Evolutionary conservation across 805 yeast genomes (phyloP).

Genomic region (Yamadazyma ubonensis): DNA sequence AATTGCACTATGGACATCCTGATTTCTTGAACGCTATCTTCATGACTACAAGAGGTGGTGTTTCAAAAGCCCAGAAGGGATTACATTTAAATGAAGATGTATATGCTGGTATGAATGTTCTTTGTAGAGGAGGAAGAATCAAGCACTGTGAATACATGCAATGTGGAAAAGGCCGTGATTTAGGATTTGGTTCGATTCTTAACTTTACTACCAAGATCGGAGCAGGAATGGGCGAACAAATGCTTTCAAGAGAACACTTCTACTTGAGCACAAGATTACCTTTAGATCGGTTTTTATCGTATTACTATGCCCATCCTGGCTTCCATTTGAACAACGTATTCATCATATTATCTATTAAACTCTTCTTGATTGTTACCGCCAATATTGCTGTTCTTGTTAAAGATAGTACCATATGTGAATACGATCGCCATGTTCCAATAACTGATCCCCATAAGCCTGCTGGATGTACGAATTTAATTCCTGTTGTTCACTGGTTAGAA

Average conservation of each 20-base stretch:
- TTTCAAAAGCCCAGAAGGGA: conserved; percentile 84
- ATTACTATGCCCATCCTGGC: conserved; percentile 85
- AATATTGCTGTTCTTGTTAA: conserved; percentile 73
- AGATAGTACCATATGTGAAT: conserved; percentile 66
- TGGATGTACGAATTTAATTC: conserved; percentile 73
- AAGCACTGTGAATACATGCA: conserved; percentile 86
- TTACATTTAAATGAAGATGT: conserved; percentile 85
- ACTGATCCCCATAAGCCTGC: conserved; percentile 64
- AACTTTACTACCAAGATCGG: conserved; percentile 87
- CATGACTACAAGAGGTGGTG: conserved; percentile 87
- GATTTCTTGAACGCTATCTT: conserved; percentile 74
- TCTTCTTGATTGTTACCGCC: conserved; percentile 67
- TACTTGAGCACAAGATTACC: conserved; percentile 80
- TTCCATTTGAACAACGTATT: conserved; percentile 80
- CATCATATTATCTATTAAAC: conserved; percentile 71
- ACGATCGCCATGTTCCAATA: conserved; percentile 62
- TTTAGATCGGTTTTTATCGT: conserved; percentile 74
- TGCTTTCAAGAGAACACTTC: conserved; percentile 80
- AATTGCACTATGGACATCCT: conserved; percentile 86
- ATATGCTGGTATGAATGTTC: conserved; percentile 83
- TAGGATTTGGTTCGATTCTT: conserved; percentile 82
- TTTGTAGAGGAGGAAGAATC: conserved; percentile 82
- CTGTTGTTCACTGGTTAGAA: conserved; percentile 78
- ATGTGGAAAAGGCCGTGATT: conserved; percentile 90
- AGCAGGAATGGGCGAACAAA: conserved; percentile 92